phyloP scores from a whole-genome alignment of 331 rosid genomes.

The Phaseolus coccineus region DNA sequence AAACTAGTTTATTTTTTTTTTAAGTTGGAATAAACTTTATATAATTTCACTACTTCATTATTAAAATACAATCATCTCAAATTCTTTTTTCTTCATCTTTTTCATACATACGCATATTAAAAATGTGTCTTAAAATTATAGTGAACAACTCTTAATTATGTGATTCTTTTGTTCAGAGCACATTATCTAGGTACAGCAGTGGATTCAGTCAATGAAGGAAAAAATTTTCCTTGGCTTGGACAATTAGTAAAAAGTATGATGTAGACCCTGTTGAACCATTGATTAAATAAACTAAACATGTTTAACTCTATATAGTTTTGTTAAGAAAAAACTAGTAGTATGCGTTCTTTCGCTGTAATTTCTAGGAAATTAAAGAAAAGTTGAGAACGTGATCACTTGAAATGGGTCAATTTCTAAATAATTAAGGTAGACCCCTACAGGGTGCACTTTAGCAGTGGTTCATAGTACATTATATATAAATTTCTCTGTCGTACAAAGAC shows the following conservation, averaged over 20 bases:
- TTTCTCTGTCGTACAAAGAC: neutral
- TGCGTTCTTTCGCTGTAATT: conserved; percentile 32
- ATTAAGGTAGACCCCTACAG: conserved; percentile 51
- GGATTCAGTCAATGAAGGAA: conserved; percentile 31
- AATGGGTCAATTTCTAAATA: conserved; percentile 40
- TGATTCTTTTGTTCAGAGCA: neutral
- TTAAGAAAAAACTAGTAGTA: neutral
- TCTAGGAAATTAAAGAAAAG: conserved; percentile 3
- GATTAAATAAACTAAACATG: conserved; percentile 18
- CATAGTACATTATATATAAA: conserved; percentile 16
- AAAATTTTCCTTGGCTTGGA: conserved; percentile 14
- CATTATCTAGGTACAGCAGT: neutral
- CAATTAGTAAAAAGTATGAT: conserved; percentile 25
- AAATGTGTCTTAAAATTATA: neutral
- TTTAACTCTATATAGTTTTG: neutral
- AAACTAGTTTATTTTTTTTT: neutral
- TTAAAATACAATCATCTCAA: neutral
- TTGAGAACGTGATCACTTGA: conserved; percentile 31
- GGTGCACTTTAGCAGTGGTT: conserved; percentile 43
- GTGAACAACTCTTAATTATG: neutral
- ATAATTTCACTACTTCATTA: neutral
- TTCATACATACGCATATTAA: neutral
- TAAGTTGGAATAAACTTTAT: neutral
- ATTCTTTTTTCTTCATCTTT: neutral
- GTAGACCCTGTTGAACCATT: conserved; percentile 40